phyloP scores from a whole-genome alignment of 2,329 filamentous ascomycete genomes.

The Thielaviopsis musarum region DNA sequence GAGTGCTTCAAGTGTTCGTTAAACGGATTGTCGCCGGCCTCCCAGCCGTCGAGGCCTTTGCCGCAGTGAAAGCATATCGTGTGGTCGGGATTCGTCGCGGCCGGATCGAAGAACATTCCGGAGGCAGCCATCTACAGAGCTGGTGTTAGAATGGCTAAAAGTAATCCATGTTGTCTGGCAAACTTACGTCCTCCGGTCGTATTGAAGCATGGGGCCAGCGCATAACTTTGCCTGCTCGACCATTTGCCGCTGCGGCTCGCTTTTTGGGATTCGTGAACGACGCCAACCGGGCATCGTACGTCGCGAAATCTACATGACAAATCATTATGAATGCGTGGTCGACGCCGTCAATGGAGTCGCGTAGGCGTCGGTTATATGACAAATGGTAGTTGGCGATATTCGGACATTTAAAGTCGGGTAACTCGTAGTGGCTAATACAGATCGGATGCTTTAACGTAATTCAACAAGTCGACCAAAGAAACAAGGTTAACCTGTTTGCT shows the following conservation, averaged over 20 bases:
- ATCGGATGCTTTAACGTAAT: background rate
- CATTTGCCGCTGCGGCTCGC: slow-evolving; percentile 47
- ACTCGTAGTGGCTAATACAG: background rate
- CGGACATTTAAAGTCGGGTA: background rate
- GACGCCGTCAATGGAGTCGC: background rate
- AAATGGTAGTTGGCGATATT: background rate
- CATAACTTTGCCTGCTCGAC: slow-evolving; percentile 33
- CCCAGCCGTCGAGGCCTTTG: slow-evolving; percentile 81
- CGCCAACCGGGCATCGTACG: slow-evolving; percentile 58
- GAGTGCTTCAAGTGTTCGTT: slow-evolving; percentile 76
- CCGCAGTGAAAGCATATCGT: slow-evolving; percentile 77
- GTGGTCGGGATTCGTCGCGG: slow-evolving; percentile 63
- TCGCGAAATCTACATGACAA: slow-evolving; percentile 32
- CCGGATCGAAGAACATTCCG: slow-evolving; percentile 79
- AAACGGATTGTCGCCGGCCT: slow-evolving; percentile 66
- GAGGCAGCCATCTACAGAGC: slow-evolving; percentile 59
- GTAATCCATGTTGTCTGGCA: slow-evolving; percentile 10
- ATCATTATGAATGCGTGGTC: slow-evolving; percentile 8
- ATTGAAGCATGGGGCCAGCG: slow-evolving; percentile 58
- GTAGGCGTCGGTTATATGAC: background rate
- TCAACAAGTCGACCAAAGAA: background rate
- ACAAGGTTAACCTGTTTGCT: background rate
- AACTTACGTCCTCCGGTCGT: slow-evolving; percentile 18
- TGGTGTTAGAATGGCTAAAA: slow-evolving; percentile 5
- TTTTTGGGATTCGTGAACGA: slow-evolving; percentile 61